Evolutionary conservation across 805 yeast species (phyloP).

Genomic region (Yamadazyma endophytica): DNA sequence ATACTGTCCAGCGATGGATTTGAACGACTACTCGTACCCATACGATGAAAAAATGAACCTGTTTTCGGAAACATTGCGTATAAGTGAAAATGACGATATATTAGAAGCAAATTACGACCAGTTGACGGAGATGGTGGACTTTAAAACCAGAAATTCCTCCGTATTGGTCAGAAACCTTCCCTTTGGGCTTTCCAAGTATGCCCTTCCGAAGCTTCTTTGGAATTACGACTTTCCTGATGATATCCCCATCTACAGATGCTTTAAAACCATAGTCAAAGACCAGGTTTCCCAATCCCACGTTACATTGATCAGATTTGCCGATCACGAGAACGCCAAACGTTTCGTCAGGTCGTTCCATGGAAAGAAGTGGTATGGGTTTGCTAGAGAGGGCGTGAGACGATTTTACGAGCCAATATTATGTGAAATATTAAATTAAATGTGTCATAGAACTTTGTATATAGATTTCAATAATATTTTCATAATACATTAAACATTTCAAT

Average conservation of each 20-base stretch:
- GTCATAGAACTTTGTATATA: neutral
- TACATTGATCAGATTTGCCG: constrained; percentile 41
- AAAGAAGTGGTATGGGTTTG: constrained; percentile 29
- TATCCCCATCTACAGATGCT: constrained; percentile 10
- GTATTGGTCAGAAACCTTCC: constrained; percentile 48
- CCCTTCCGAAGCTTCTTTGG: constrained; percentile 43
- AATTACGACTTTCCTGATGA: constrained; percentile 39
- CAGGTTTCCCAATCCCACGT: constrained; percentile 22
- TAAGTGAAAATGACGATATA: constrained; percentile 5
- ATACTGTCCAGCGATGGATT: no score
- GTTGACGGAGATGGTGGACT: constrained; percentile 16
- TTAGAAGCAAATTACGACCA: constrained; percentile 7
- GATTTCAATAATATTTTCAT: neutral
- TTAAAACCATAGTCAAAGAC: constrained; percentile 20
- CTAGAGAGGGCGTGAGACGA: constrained; percentile 19
- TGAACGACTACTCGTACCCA: no score
- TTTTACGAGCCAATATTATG: constrained; percentile 35
- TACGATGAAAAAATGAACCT: no score
- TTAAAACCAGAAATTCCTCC: constrained; percentile 17
- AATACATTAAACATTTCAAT: constrained; percentile 4
- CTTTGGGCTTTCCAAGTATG: constrained; percentile 30
- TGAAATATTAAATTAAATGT: constrained; percentile 1
- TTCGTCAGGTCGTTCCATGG: constrained; percentile 56
- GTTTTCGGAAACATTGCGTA: constrained; percentile 3
- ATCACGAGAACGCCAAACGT: constrained; percentile 41